Conservation (phyloP, 2,329 filamentous ascomycete genomes). For the Botrytis pseudocinerea region DNA sequence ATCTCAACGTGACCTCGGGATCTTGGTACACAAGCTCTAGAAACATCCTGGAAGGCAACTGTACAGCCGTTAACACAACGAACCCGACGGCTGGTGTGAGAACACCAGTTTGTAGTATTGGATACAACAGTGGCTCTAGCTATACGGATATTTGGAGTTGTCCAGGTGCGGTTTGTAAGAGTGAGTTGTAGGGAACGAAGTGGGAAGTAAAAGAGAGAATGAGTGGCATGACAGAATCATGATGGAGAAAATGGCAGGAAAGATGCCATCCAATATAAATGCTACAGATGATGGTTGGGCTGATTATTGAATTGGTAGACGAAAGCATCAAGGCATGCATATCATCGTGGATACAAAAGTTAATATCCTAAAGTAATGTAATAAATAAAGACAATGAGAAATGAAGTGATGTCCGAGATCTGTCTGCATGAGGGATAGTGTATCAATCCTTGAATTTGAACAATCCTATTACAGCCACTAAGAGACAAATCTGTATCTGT, state of each 20-base stretch:
- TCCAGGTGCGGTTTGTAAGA: neutral
- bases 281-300: neutral
- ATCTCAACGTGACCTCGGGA: conserved; percentile 7
- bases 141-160: conserved; percentile 11
- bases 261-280: no score
- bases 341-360: neutral
- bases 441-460: neutral
- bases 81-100: neutral
- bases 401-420: neutral
- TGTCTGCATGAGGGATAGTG: accelerated
- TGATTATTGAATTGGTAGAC: neutral
- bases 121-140: neutral
- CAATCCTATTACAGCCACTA: accelerated
- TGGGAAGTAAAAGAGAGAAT: no score
- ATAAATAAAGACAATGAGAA: neutral
- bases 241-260: no score
- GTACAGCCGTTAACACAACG: conserved; percentile 5
- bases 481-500: neutral
- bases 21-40: neutral
- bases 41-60: neutral
- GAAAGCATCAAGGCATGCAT: neutral
- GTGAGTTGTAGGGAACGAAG: neutral
- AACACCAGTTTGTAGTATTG: conserved; percentile 6
- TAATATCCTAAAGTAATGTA: conserved; percentile 8
- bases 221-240: neutral